Evolutionary conservation across 2,329 filamentous ascomycete species (phyloP).

Genomic region (Trichoderma koningii): DNA sequence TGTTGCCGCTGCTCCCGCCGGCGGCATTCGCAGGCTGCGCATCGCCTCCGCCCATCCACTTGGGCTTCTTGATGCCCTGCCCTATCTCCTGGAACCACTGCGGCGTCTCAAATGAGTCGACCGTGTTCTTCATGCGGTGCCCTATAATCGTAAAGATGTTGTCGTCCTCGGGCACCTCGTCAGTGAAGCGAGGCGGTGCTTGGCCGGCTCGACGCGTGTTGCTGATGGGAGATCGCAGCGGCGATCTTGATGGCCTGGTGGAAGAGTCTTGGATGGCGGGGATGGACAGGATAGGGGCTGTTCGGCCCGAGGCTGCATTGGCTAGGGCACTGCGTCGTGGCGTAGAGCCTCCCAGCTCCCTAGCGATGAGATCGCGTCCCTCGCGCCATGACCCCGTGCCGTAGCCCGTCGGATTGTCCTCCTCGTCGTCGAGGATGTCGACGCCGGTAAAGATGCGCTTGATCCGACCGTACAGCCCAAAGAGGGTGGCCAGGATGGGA

Average conservation of each 20-base stretch:
- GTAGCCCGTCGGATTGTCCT: conserved; percentile 63
- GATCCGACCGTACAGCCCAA: conserved; percentile 84
- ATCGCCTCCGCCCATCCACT: conserved; percentile 73
- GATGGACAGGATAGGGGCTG: conserved; percentile 51
- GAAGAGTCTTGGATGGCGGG: conserved; percentile 45
- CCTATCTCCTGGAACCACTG: conserved; percentile 77
- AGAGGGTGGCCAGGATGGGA: conserved; percentile 81
- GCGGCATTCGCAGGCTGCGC: conserved; percentile 32
- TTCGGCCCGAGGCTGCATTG: conserved; percentile 37
- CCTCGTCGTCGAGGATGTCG: conserved; percentile 73
- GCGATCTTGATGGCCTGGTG: conserved; percentile 43
- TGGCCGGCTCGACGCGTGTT: conserved; percentile 37
- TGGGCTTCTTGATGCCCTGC: conserved; percentile 71
- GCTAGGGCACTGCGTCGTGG: conserved; percentile 51
- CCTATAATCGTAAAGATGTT: conserved; percentile 83
- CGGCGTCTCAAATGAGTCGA: conserved; percentile 79
- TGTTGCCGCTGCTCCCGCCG: conserved; percentile 41
- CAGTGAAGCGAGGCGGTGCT: conserved; percentile 37
- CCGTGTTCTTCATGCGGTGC: conserved; percentile 86
- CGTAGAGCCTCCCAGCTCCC: conserved; percentile 71
- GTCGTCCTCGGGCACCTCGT: conserved; percentile 69
- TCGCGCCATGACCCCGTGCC: conserved; percentile 88
- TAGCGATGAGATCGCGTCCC: conserved; percentile 84
- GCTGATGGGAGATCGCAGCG: conserved; percentile 40
- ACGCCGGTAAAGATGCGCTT: conserved; percentile 77